phyloP scores from a whole-genome alignment of 345 rosid species.

The Diplotaxis tenuifolia region DNA sequence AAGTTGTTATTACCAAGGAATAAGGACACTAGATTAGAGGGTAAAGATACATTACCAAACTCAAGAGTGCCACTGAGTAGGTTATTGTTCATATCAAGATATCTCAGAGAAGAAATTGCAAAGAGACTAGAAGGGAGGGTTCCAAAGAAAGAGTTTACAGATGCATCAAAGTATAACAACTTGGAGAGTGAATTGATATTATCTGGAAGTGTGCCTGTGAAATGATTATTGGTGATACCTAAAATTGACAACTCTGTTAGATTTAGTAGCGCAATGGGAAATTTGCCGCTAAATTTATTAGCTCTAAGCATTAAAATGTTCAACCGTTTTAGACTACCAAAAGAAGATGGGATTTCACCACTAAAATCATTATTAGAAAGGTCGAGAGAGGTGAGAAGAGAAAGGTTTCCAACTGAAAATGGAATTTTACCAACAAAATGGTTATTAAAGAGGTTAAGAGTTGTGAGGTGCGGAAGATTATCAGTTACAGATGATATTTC shows the following conservation, averaged over 20 bases:
- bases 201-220: neutral
- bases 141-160: neutral
- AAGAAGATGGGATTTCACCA: neutral
- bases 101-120: neutral
- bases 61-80: neutral
- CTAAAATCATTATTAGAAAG: neutral
- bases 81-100: neutral
- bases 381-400: neutral
- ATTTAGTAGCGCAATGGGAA: neutral
- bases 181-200: neutral
- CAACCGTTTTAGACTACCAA: neutral
- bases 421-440: too few species aligned
- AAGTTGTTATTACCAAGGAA: neutral
- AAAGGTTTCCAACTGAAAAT: too few species aligned
- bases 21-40: neutral
- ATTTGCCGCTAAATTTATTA: neutral
- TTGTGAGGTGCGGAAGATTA: too few species aligned
- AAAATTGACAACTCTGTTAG: too few species aligned
- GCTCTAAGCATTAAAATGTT: neutral
- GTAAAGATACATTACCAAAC: neutral
- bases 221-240: neutral
- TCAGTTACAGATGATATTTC: too few species aligned
- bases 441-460: too few species aligned
- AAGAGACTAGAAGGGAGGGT: neutral
- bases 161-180: neutral